A percentile compares a stretch with the other conserved stretches of the same genome.
Conservation (phyloP, 2,329 filamentous ascomycete species). For the Monosporascus sp. region DNA sequence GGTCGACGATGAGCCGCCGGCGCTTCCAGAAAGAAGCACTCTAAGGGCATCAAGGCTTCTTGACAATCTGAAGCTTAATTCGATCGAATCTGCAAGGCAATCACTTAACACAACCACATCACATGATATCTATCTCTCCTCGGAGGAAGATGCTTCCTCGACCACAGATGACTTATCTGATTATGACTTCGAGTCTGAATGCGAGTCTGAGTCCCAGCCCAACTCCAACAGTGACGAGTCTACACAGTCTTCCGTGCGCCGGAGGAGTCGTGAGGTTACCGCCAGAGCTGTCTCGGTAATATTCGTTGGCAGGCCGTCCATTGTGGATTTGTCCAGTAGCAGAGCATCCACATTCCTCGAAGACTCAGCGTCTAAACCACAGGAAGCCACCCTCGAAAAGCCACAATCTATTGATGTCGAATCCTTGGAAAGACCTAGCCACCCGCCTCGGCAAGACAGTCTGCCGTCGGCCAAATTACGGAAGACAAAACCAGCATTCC, state of each 20-base stretch:
- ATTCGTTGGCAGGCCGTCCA: constrained; percentile 53
- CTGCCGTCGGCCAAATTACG: constrained; percentile 25
- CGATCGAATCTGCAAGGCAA: constrained; percentile 24
- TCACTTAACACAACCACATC: constrained; percentile 34
- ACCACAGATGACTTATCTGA: constrained; percentile 56
- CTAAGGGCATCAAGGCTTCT: constrained; percentile 43
- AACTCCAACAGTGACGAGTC: constrained; percentile 33
- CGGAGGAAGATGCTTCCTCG: constrained; percentile 60
- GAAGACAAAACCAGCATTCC: constrained; percentile 40
- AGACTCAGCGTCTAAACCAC: constrained; percentile 25
- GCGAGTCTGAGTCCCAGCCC: constrained; percentile 24
- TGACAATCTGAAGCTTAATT: constrained; percentile 31
- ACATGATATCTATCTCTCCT: constrained; percentile 59
- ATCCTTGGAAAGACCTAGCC: constrained; percentile 17
- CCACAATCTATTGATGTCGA: constrained; percentile 23
- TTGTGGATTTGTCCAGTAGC: constrained; percentile 43
- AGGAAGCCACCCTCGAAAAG: constrained; percentile 15
- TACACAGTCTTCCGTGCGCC: constrained; percentile 19
- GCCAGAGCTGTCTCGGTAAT: constrained; percentile 55
- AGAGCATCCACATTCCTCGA: constrained; percentile 39
- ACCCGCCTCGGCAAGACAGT: constrained; percentile 39
- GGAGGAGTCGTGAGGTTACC: constrained; percentile 46
- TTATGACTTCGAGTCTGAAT: constrained; percentile 36
- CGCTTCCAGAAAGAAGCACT: constrained; percentile 45
- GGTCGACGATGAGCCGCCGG: constrained; percentile 31